Percentiles rank a stretch among this genome's conserved stretches.
Evolutionary conservation across 768 basidiomycete genomes (phyloP).

Genomic region (Boletus rubescentipes): DNA sequence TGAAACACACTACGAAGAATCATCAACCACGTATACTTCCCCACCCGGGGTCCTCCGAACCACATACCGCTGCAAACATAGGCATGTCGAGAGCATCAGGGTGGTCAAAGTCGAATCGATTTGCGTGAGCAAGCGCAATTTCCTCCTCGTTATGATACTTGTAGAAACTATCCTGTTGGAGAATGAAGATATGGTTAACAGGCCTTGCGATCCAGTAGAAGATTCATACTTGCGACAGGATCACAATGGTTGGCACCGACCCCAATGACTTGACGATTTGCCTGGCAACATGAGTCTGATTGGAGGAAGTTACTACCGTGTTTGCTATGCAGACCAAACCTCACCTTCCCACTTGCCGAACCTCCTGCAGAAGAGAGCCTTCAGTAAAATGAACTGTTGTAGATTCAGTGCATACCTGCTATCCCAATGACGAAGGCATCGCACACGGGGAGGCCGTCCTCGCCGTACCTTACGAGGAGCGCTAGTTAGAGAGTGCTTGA

Average conservation of each 20-base stretch:
- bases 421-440: conserved; percentile 86
- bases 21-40: not conserved
- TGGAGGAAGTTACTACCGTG: conserved; percentile 1
- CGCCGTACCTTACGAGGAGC: conserved; percentile 60
- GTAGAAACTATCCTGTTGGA: conserved; percentile 87
- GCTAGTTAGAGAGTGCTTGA: conserved; percentile 12
- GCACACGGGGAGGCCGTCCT: conserved; percentile 64
- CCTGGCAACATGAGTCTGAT: conserved; percentile 80
- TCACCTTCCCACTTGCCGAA: conserved; percentile 84
- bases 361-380: conserved; percentile 50
- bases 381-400: not conserved
- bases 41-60: not conserved
- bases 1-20: conserved; percentile 61
- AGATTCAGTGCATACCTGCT: conserved; percentile 54
- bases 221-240: conserved; percentile 73
- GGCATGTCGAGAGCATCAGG: conserved; percentile 92
- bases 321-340: conserved; percentile 8
- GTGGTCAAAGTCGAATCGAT: conserved; percentile 84
- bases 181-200: not conserved
- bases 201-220: not conserved
- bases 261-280: conserved; percentile 79
- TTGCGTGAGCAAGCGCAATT: conserved; percentile 78
- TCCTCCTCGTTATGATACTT: conserved; percentile 77
- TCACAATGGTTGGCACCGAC: conserved; percentile 85
- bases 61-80: conserved; percentile 72